phyloP scores from a whole-genome alignment of 1,139 yeast genomes.

The Wickerhamomyces sp. region DNA sequence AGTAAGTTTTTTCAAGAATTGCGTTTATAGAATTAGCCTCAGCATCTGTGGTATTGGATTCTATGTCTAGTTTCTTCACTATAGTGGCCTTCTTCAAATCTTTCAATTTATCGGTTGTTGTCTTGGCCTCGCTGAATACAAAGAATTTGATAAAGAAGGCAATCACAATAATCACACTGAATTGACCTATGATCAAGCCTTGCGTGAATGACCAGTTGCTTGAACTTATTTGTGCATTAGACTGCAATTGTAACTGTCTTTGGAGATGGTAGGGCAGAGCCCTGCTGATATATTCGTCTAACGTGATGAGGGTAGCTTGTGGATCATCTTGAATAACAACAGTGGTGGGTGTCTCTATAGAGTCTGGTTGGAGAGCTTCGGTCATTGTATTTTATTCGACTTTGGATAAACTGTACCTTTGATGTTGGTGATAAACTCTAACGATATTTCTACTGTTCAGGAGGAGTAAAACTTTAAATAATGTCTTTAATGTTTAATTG shows the following conservation, averaged over 20 bases:
- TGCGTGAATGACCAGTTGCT: constrained; percentile 63
- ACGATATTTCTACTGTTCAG: no score
- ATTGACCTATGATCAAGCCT: constrained; percentile 77
- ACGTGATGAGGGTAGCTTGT: constrained; percentile 24
- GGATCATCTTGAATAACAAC: constrained; percentile 20
- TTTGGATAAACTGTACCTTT: no score
- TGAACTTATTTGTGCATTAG: constrained; percentile 8
- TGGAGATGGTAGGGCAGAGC: constrained; percentile 30
- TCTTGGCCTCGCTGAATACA: constrained; percentile 71
- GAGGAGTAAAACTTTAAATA: no score
- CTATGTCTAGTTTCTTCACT: constrained; percentile 16
- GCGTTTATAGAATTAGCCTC: constrained; percentile 30
- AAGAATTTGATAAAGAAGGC: constrained; percentile 79
- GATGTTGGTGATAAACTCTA: no score
- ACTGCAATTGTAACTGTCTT: constrained; percentile 23
- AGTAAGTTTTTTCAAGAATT: constrained; percentile 85
- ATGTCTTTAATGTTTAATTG: no score
- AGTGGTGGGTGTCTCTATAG: constrained; percentile 14
- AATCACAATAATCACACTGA: constrained; percentile 73
- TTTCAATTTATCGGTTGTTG: constrained; percentile 31
- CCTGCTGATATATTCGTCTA: constrained; percentile 30
- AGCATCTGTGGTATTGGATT: constrained; percentile 26
- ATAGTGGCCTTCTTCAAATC: constrained; percentile 20
- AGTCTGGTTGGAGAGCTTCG: no score
- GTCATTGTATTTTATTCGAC: no score